phyloP scores from a whole-genome alignment of 1,284 basidiomycete species.

The Peniophora sp. region DNA sequence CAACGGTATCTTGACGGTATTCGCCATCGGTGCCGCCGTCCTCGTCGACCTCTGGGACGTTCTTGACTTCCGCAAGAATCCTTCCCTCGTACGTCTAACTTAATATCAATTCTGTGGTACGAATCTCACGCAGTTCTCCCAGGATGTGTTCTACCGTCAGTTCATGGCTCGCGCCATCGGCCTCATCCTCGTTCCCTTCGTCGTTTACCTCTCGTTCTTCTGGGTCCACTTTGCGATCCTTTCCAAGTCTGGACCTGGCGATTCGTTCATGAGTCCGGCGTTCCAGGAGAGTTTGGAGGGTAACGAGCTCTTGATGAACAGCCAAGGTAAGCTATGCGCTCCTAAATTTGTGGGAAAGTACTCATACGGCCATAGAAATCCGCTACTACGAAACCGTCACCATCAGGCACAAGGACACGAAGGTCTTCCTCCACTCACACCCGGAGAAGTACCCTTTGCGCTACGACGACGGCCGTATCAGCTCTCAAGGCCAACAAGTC shows the following conservation, averaged over 20 bases:
- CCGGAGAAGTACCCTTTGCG: constrained; percentile 84
- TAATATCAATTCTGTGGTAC: too few species aligned
- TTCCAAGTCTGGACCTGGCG: constrained; percentile 87
- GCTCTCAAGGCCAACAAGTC: constrained; percentile 95
- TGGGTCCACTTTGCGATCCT: constrained; percentile 93
- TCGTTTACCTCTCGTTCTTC: constrained; percentile 94
- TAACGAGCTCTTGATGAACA: constrained; percentile 86
- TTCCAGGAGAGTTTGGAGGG: constrained; percentile 96
- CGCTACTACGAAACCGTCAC: constrained; percentile 89
- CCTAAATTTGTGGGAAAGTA: not conserved
- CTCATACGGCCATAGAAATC: constrained; percentile 54
- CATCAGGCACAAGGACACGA: constrained; percentile 87
- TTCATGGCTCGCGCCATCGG: constrained; percentile 82
- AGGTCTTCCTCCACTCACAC: constrained; percentile 92
- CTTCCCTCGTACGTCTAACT: constrained; percentile 63
- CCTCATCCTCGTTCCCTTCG: constrained; percentile 83
- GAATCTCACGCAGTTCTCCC: constrained; percentile 3
- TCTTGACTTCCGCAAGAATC: constrained; percentile 79
- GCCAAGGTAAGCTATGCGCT: constrained; percentile 58
- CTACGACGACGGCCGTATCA: constrained; percentile 95
- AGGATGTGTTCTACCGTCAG: constrained; percentile 89
- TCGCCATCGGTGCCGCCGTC: constrained; percentile 87
- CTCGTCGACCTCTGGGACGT: constrained; percentile 93
- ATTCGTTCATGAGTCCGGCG: constrained; percentile 94
- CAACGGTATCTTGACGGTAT: constrained; percentile 91